These are phyloP conservation scores for Ochromonas danica DNA, from an alignment of 108 stramenopile genomes.

Conservation along the genomic window DNA sequence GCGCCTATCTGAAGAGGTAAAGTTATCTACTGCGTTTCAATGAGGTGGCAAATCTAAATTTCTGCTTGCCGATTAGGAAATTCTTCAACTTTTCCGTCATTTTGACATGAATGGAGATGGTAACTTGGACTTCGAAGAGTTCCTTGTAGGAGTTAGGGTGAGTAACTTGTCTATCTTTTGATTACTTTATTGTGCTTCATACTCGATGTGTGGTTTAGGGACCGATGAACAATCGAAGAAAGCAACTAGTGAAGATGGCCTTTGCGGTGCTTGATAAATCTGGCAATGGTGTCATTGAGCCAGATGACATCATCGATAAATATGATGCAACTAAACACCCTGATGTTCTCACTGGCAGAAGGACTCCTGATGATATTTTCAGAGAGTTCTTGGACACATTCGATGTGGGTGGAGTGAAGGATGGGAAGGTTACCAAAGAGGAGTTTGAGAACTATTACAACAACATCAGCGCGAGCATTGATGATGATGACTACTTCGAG, in stretches of 20 bases:
- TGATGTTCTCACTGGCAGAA: constrained; percentile 17
- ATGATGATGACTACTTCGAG: constrained; percentile 30
- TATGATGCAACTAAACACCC: constrained; percentile 11
- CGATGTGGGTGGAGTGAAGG: constrained; percentile 34
- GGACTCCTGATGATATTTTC: neutral
- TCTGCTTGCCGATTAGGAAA: constrained; percentile 7
- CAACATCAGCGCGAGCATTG: neutral
- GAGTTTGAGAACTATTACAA: constrained; percentile 27
- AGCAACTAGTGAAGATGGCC: neutral
- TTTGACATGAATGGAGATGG: constrained; percentile 51
- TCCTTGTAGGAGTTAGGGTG: constrained; percentile 34
- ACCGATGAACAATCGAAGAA: neutral
- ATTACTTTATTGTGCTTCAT: neutral
- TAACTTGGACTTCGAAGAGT: constrained; percentile 45
- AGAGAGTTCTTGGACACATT: constrained; percentile 24
- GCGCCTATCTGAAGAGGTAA: constrained; percentile 53
- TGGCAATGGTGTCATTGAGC: constrained; percentile 10
- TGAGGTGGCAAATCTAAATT: constrained; percentile 39
- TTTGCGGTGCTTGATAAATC: neutral
- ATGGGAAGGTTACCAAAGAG: constrained; percentile 8
- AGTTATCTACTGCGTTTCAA: constrained; percentile 53
- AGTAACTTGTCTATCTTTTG: neutral
- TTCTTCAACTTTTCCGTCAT: constrained; percentile 32
- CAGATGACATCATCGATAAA: constrained; percentile 4
- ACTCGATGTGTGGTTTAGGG: neutral